Evolutionary conservation across 208 protist genomes (phyloP), one percentile per base, ranked within the genome.

Genomic region (Crithidia fasciculata): DNA sequence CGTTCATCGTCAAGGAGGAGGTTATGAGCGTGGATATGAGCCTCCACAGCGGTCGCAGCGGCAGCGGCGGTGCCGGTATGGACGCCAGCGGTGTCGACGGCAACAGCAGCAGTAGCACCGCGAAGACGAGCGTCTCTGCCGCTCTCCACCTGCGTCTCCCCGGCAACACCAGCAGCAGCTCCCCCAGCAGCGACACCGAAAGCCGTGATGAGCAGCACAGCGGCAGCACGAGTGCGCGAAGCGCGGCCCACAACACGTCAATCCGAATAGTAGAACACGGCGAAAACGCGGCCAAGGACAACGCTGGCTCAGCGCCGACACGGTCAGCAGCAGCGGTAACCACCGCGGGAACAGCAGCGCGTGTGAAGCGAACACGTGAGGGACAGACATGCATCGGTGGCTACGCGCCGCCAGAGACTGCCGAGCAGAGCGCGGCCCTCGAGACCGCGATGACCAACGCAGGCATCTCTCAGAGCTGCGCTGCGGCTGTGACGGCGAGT

Each of bases 171-270:
- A 66, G 52, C 45, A 59, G 16, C 40, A 62, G 57, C 39, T 40
- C 39, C 15, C 52, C 37, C 12, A 62, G 40, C 58, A 65, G 56
- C 58, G 68, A 73, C 39, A 55, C 39, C 8, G 68, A 64, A 47
- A 58, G 68, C 45, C 57, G 57, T 37, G 68, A 73, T 28, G 55
- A 65, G 68, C 28, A 28, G 28, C 36, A 58, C 37, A 73, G 68
- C 58, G 47, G 68, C 58, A 65, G 58, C 58, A 73, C 68, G n/a
- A 73, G 68, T n/a, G 58, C 57, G 18, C 68, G 68, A 45, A 73
- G 68, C 16, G 68, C 68, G 16, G 68, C 47, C 4, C 68, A 73
- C 68, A 55, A 39, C 56, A 58, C 56, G 3, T 54, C 43, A 36
- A 18, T 28, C 45, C 8, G 6, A 10, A 39, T 61, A 5, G 53